These are phyloP conservation scores for Arthrobotrys iridis DNA, from an alignment of 2,329 filamentous ascomycete genomes.

Conservation along the genomic window DNA sequence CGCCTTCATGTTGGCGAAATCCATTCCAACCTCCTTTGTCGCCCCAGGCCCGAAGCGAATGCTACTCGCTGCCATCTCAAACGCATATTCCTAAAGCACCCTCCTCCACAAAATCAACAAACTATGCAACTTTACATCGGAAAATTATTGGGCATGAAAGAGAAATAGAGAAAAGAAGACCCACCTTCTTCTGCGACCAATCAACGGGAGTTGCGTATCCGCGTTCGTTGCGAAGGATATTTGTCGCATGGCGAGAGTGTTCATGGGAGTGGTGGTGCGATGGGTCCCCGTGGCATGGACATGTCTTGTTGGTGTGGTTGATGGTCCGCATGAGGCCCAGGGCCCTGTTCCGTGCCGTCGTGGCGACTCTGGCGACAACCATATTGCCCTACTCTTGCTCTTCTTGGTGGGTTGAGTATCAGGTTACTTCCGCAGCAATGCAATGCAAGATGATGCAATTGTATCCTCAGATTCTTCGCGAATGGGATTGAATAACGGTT, in stretches of 20 bases:
- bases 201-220: conserved; percentile 80
- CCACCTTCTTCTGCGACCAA: conserved; percentile 72
- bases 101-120: not conserved
- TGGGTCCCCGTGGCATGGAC: conserved; percentile 92
- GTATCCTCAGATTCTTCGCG: not conserved
- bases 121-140: not conserved
- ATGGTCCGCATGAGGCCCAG: conserved; percentile 49
- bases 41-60: conserved; percentile 81
- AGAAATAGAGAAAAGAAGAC: not conserved
- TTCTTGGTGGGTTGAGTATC: not conserved
- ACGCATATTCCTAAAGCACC: conserved; percentile 79
- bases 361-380: conserved; percentile 45
- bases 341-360: conserved; percentile 42
- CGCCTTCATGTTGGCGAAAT: conserved; percentile 88
- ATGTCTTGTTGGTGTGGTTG: conserved; percentile 64
- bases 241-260: conserved; percentile 59
- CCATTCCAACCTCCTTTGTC: conserved; percentile 97
- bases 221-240: conserved; percentile 61
- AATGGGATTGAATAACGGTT: not conserved
- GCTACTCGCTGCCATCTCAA: conserved; percentile 82
- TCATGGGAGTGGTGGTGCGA: conserved; percentile 73
- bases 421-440: not conserved
- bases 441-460: not conserved
- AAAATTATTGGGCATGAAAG: not conserved
- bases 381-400: not conserved